Evolutionary conservation across 345 rosid species (phyloP).

Genomic region (Linum tenue): DNA sequence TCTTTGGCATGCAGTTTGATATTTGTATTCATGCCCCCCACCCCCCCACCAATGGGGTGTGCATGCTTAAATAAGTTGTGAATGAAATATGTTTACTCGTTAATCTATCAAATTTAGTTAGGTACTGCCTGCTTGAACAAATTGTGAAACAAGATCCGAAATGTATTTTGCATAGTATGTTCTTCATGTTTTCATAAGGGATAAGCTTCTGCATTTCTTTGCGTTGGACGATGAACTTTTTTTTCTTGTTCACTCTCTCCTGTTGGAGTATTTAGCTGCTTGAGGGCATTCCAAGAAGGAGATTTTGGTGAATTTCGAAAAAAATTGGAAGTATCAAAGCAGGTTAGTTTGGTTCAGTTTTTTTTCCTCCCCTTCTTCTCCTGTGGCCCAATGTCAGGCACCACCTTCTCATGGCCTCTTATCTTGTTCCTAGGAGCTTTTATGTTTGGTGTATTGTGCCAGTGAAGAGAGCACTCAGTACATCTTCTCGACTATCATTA

Average conservation of each 20-base stretch:
- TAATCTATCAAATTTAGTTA: too few species aligned
- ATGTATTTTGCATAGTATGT: not conserved
- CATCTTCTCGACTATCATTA: slow-evolving; percentile 67
- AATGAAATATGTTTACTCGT: too few species aligned
- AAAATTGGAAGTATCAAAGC: slow-evolving; percentile 56
- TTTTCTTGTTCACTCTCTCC: not conserved
- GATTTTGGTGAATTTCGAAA: slow-evolving; percentile 51
- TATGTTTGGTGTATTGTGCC: slow-evolving; percentile 58
- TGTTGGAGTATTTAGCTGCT: slow-evolving; percentile 39
- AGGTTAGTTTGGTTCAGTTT: slow-evolving; percentile 38
- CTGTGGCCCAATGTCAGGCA: slow-evolving; percentile 3
- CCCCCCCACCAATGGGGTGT: too few species aligned
- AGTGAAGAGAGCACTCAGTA: slow-evolving; percentile 85
- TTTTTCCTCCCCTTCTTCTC: not conserved
- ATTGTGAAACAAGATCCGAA: too few species aligned
- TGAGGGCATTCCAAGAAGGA: slow-evolving; percentile 84
- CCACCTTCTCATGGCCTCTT: slow-evolving; percentile 7
- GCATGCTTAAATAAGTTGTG: too few species aligned
- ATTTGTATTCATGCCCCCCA: too few species aligned
- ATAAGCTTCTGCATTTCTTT: not conserved
- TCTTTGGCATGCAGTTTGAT: too few species aligned
- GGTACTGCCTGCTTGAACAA: too few species aligned
- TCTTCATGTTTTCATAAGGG: not conserved
- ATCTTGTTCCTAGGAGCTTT: slow-evolving; percentile 53
- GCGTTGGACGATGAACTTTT: not conserved